Evolutionary conservation across 2,329 filamentous ascomycete species (phyloP).

Genomic region (Trichoderma koningii): DNA sequence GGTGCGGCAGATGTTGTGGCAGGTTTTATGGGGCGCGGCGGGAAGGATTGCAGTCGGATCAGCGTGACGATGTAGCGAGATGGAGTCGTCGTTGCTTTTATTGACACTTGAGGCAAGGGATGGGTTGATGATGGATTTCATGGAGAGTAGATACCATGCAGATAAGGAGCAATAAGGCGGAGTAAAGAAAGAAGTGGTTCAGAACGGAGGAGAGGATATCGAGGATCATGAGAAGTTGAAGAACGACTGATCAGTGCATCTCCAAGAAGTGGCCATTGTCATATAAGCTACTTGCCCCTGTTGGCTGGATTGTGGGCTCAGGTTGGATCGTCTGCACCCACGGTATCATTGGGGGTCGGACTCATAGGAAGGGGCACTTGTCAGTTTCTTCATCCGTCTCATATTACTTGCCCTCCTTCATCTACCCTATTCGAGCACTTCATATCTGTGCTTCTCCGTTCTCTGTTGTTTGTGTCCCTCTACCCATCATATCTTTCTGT

Average conservation of each 20-base stretch:
- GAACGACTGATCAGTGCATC: too few species aligned
- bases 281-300: background rate
- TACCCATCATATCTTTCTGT: too few species aligned
- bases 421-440: too few species aligned
- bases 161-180: too few species aligned
- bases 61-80: background rate
- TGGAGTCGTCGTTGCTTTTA: background rate
- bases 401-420: too few species aligned
- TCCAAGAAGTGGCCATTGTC: too few species aligned
- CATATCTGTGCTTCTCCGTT: too few species aligned
- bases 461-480: too few species aligned
- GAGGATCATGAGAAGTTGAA: too few species aligned
- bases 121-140: background rate
- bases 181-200: too few species aligned
- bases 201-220: too few species aligned
- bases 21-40: background rate
- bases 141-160: background rate
- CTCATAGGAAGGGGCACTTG: background rate
- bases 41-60: background rate
- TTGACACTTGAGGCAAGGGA: background rate
- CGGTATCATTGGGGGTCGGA: background rate
- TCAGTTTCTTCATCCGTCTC: background rate
- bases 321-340: background rate
- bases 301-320: background rate
- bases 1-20: background rate